Percentiles rank a stretch among this genome's conserved stretches.
Evolutionary conservation across 495 filamentous ascomycete species (phyloP).

Genomic region (Letharia columbiana): DNA sequence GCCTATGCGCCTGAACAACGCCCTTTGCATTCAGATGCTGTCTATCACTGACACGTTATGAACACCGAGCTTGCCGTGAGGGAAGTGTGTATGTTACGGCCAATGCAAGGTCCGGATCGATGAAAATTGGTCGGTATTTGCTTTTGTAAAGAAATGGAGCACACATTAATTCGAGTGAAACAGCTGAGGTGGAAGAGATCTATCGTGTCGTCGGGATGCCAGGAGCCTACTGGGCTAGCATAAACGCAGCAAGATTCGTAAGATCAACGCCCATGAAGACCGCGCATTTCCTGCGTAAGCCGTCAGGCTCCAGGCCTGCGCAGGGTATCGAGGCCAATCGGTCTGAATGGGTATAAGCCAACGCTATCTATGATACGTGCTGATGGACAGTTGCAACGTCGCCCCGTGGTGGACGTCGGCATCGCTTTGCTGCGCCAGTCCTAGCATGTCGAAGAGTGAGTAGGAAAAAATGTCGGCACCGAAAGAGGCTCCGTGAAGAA

Average conservation of each 20-base stretch:
- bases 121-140: constrained; percentile 13
- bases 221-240: constrained; percentile 17
- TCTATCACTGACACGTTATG: constrained; percentile 21
- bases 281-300: constrained; percentile 16
- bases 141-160: constrained; percentile 20
- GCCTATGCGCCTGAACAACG: constrained; percentile 22
- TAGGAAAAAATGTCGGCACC: constrained; percentile 23
- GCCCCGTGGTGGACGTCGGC: constrained; percentile 6
- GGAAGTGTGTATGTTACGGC: constrained; percentile 9
- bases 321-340: constrained; percentile 19
- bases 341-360: constrained; percentile 42
- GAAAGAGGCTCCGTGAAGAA: constrained; percentile 12
- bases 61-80: constrained; percentile 12
- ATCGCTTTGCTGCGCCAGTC: constrained; percentile 12
- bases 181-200: constrained; percentile 22
- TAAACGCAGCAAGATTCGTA: constrained; percentile 20
- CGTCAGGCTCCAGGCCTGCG: constrained; percentile 12
- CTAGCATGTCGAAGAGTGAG: constrained; percentile 19
- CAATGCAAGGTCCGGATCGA: constrained; percentile 12
- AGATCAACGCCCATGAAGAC: constrained; percentile 23
- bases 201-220: constrained; percentile 25
- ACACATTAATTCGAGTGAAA: constrained; percentile 13
- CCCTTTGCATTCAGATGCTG: constrained; percentile 23
- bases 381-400: constrained; percentile 28
- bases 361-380: constrained; percentile 73